Percentiles rank a stretch among this genome's conserved stretches.
These are phyloP conservation scores for Calocera viscosa DNA, from an alignment of 768 basidiomycete genomes.

Conservation along the genomic window DNA sequence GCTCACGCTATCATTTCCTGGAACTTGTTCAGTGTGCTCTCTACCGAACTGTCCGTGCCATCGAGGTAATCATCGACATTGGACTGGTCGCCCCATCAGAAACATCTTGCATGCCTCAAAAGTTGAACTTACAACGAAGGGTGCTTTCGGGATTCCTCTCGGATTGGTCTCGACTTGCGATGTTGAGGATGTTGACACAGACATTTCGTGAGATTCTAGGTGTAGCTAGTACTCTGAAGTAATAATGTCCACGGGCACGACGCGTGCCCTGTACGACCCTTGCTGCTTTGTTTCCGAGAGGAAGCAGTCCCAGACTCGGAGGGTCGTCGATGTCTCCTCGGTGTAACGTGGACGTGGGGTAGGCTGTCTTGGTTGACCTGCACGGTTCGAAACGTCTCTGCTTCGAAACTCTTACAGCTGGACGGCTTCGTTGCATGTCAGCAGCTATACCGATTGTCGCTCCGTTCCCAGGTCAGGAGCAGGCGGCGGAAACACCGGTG, in stretches of 20 bases:
- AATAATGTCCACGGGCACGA: neutral
- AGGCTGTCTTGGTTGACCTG: neutral
- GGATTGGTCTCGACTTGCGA: conserved; percentile 52
- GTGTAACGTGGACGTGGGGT: neutral
- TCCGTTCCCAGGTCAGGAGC: neutral
- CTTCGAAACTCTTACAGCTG: neutral
- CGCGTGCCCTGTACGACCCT: neutral
- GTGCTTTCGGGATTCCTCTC: conserved; percentile 87
- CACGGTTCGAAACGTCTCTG: neutral
- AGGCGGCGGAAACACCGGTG: neutral
- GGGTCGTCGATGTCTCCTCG: neutral
- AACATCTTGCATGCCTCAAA: neutral
- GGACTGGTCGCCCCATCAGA: conserved; percentile 37
- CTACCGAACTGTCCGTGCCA: conserved; percentile 62
- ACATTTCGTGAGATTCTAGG: neutral
- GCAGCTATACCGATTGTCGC: conserved; percentile 13
- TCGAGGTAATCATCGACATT: conserved; percentile 81
- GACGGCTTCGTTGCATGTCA: neutral
- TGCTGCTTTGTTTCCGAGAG: neutral
- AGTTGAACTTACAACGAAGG: conserved; percentile 61
- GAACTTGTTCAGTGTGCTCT: conserved; percentile 62
- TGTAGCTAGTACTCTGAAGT: too few relatives aligned
- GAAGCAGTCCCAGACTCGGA: neutral
- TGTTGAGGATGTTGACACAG: neutral
- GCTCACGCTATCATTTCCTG: conserved; percentile 91